Base-by-base conservation (phyloP, 106 monocot genomes). In the Apostasia ramifera region DNA sequence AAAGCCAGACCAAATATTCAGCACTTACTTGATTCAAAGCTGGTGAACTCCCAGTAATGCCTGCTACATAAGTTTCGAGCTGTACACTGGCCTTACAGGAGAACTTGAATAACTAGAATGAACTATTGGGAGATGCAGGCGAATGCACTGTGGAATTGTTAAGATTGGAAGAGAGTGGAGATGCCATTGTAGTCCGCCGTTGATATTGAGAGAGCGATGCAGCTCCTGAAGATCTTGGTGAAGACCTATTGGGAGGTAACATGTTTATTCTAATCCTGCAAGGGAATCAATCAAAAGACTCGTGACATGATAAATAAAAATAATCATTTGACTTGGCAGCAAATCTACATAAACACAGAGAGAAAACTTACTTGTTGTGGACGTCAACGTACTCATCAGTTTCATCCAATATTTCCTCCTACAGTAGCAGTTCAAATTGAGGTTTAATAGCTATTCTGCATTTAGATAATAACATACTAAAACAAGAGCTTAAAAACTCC, bases 381-480 rank as follows among this genome's bases (percentile, higher is more conserved):
- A 81, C 81, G 40, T 81, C 81, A 13, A 81, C 81, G 63, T 81
- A 81, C 13, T 81, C 81, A 77, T 81, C 81, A 40, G 81, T 81
- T 73, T 81, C 81, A 70, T 81, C 81, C 73, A 81, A 63, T 77
- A 81, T 81, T 59, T 81, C 81, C 77, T 81, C 81, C 81, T 81
- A 40, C 77, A 66, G 9, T 61, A 68, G 4, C 53, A 68, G 12
- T 53, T 26, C 15, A 66, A 66, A 41, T 2, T n/a, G 40, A 68
- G 51, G 52, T 43, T 68, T 42, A 54, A 46, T 1, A 68, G 48
- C 66, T 8, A 12, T 15, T 6, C 7, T 26, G 26, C 26, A 26
- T 5, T 13, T 37, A 26, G 11, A 67, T 6, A 6, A 68, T 13
- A 41, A 8, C 46, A 41, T 6, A 11, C 9, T 44, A 59, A 13